phyloP scores from a whole-genome alignment of 495 filamentous ascomycete species.

The Penicillium simplicissimum region DNA sequence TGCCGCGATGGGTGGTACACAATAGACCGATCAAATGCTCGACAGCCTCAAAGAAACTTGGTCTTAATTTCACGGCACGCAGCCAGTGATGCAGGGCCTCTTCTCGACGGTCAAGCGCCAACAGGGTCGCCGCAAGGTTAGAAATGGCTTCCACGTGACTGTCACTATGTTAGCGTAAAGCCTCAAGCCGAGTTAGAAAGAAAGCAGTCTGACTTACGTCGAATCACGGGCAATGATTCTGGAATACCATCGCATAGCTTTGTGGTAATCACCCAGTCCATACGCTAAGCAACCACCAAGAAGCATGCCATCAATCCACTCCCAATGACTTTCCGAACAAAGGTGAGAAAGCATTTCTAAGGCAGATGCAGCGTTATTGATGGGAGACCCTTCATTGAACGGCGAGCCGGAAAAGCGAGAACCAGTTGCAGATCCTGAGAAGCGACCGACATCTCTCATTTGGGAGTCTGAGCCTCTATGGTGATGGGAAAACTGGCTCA shows the following conservation, averaged over 20 bases:
- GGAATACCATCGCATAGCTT: constrained; percentile 85
- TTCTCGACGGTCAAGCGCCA: constrained; percentile 76
- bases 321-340: constrained; percentile 85
- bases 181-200: background rate
- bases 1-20: constrained; percentile 76
- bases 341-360: constrained; percentile 78
- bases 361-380: constrained; percentile 60
- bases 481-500: constrained; percentile 33
- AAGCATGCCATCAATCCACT: constrained; percentile 94
- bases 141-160: constrained; percentile 96
- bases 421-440: constrained; percentile 26
- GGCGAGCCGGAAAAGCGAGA: constrained; percentile 38
- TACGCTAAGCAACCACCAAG: constrained; percentile 92
- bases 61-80: constrained; percentile 76
- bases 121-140: constrained; percentile 85
- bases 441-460: constrained; percentile 35
- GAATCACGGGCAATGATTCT: constrained; percentile 80
- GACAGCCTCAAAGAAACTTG: constrained; percentile 93
- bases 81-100: constrained; percentile 90
- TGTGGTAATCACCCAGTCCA: constrained; percentile 83
- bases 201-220: constrained; percentile 54
- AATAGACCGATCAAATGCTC: constrained; percentile 92
- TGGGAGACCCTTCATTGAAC: constrained; percentile 38
- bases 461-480: constrained; percentile 29
- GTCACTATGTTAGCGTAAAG: constrained; percentile 10